Evolutionary conservation across 2,329 filamentous ascomycete genomes (phyloP).

Genomic region (Apiospora sp.): DNA sequence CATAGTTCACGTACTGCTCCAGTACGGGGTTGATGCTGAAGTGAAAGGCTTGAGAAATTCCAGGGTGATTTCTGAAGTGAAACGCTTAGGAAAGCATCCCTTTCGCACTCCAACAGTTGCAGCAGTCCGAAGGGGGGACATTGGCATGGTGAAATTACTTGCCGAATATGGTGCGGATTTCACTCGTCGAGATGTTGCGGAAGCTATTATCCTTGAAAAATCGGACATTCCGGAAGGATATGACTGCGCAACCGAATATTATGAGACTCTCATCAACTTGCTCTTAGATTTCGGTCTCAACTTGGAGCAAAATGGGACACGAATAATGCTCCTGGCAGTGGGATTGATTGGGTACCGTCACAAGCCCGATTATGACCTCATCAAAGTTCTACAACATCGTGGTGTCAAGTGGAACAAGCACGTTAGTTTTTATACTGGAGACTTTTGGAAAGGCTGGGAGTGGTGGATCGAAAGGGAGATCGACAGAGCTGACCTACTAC

Average conservation of each 20-base stretch:
- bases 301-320: neutral
- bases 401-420: neutral
- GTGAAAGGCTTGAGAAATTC: neutral
- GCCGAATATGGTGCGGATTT: neutral
- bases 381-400: neutral
- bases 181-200: neutral
- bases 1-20: neutral
- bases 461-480: neutral
- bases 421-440: too few species aligned
- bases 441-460: too few species aligned
- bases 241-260: neutral
- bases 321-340: neutral
- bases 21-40: neutral
- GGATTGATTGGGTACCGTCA: neutral
- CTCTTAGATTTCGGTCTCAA: neutral
- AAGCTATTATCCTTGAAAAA: neutral
- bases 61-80: neutral
- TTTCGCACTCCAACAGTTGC: neutral
- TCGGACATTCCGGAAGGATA: neutral
- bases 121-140: neutral
- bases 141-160: conserved; percentile 11
- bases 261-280: neutral
- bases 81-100: too few species aligned
- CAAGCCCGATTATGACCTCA: neutral
- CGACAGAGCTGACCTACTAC: neutral